Base-by-base conservation (phyloP, 768 basidiomycete genomes). In the Phanerochaete sordida region DNA sequence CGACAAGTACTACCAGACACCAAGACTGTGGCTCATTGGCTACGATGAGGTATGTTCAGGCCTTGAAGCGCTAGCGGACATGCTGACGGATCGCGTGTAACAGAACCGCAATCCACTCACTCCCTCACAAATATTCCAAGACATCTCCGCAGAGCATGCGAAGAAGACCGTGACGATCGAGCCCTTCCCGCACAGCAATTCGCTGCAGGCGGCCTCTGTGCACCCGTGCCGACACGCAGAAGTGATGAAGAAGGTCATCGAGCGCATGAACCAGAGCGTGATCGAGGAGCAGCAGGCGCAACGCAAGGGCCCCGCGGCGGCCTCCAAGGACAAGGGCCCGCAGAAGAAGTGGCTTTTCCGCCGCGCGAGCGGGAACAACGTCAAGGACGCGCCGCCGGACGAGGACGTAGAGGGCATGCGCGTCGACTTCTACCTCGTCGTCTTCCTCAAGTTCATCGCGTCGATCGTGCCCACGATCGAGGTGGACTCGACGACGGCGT, bases 241-340 rank as follows among this genome's bases (percentile, higher is more conserved):
- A 73, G 97, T 99, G 59, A 99, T 99, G 97, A 98, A 97, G 84
- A 98, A 98, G 73, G 93, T 98, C 62, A 98, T 98, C 70, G 96
- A 98, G 73, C 84, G 96, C 59, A 98, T 98, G 95, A 97, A 98
- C 75, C 85, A 84, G 65, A 86, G 86, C 62, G 89, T 94, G 27
- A 81, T 90, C 57, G 91, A 88, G 61, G 87, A 91, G 70, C 91
- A 94, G 72, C 81, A 91, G 21, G 85, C 87, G 16, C 81, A 84
- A 61, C 83, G 83, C 63, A 85, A 84, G 67, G 24, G 58, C 28
- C 63, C 70, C 24, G 54, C 72, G 19, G 64, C 69, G 23, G 61
- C 72, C 23, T 59, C 51, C 39, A 84, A 84, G 66, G 80, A 84
- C 60, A 71, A 73, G 67, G 73, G 79, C 51, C 30, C 27, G 5